These are phyloP conservation scores for Sclerotinia nivalis DNA, from an alignment of 2,329 filamentous ascomycete species.

Conservation along the genomic window DNA sequence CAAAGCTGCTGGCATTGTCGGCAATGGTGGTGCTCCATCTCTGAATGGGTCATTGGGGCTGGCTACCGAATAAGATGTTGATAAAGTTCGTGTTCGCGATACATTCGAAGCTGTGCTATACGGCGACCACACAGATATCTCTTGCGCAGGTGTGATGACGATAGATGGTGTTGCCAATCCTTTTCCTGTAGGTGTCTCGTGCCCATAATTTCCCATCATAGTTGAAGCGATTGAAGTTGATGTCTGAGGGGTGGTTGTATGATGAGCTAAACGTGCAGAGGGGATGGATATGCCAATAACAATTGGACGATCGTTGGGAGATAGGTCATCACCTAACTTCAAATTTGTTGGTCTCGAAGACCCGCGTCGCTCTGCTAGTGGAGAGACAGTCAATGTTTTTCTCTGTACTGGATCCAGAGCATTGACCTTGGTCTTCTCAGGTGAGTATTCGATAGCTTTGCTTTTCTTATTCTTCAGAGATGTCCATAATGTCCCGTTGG, in stretches of 20 bases:
- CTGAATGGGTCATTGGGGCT: conserved; percentile 44
- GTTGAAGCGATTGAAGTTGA: conserved; percentile 35
- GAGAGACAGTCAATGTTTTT: background rate
- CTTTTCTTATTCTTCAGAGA: conserved; percentile 34
- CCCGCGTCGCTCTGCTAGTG: conserved; percentile 15
- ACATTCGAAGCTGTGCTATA: conserved; percentile 28
- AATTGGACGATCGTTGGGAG: conserved; percentile 69
- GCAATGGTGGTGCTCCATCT: conserved; percentile 58
- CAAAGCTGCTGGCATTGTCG: conserved; percentile 51
- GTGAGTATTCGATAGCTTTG: conserved; percentile 23
- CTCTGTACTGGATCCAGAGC: conserved; percentile 2
- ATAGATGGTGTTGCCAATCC: conserved; percentile 50
- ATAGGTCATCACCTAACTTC: conserved; percentile 50
- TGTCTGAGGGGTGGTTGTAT: conserved; percentile 54
- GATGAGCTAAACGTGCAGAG: conserved; percentile 50
- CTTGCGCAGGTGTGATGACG: conserved; percentile 53
- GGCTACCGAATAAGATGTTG: conserved; percentile 57
- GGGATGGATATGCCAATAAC: conserved; percentile 70
- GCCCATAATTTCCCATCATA: conserved; percentile 33
- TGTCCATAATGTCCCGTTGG: conserved; percentile 38
- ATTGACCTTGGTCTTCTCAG: conserved; percentile 1
- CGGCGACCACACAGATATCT: conserved; percentile 41
- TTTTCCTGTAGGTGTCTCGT: conserved; percentile 30
- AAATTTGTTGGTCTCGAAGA: conserved; percentile 25
- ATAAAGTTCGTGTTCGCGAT: conserved; percentile 28